Base-by-base conservation (phyloP, 129 eudicot species). In the Centella asiatica region DNA sequence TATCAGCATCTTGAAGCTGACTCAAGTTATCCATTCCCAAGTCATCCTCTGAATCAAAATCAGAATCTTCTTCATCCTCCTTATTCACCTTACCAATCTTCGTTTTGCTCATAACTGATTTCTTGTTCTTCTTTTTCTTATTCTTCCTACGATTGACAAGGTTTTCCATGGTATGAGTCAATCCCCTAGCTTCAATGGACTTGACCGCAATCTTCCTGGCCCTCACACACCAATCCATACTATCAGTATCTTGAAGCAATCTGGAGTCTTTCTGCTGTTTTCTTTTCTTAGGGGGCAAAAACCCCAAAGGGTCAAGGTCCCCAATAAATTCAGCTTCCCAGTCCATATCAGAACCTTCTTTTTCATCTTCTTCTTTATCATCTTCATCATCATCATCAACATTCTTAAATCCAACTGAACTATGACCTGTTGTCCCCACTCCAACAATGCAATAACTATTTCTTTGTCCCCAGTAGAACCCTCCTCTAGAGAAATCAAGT, bases 281-380 rank as follows among this genome's bases (percentile, higher is more conserved):
- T 72, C 49, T 72, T 79, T 83, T 86, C 52, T 71, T 57, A 19
- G 69, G 78, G 44, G 82, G 79, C 40, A 62, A 65, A 62, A 49
- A 33, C 27, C 69, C 81, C 44, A 57, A 11, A 6, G 68, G 67
- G 44, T 76, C 76, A 22, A 77, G 44, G 72, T 83, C 84, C 33
- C 97, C 95, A 5, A 86, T 64, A 69, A 90, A 90, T 62, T 83
- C 87, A 17, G 84, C 82, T 70, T 90, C 80, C 97, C 97, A 90
- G 66, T 72, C 79, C 68, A 63, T 42, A 65, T 24, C 19, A 6
- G 76, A 61, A 32, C 22, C 71, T 11, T 57, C 63, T 33, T 68
- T 75, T 9, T 49, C 48, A 1, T 46, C 44, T 27, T 60, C 20
- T 20, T 19, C 50, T 24, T 74, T 70, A 10, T 47, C 58, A 45